Conservation (phyloP, 352 stramenopile genomes). For the Phytophthora meadii region DNA sequence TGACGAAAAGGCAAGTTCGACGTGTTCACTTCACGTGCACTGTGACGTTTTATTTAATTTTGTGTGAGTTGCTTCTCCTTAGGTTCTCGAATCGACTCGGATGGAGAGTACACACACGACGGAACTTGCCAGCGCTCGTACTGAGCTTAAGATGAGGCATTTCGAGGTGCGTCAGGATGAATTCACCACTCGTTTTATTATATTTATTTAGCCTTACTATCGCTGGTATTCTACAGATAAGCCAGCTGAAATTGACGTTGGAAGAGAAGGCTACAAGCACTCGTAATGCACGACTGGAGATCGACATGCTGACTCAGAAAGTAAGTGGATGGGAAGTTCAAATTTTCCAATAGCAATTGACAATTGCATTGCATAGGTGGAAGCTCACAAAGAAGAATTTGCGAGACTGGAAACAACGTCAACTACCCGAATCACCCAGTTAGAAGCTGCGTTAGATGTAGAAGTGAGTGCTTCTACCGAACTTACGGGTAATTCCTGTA, state of each 20-base stretch:
- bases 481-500: background rate
- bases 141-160: constrained; percentile 83
- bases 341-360: constrained; percentile 1
- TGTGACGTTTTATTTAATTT: background rate
- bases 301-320: constrained; percentile 81
- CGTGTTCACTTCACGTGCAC: background rate
- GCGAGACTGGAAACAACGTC: constrained; percentile 69
- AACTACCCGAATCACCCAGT: constrained; percentile 60
- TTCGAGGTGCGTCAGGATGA: constrained; percentile 57
- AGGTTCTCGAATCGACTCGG: constrained; percentile 63
- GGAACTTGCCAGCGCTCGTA: constrained; percentile 51
- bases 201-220: background rate
- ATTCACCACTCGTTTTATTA: background rate
- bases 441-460: constrained; percentile 60
- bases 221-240: constrained; percentile 44
- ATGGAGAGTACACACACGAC: constrained; percentile 64
- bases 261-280: constrained; percentile 58
- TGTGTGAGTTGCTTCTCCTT: background rate
- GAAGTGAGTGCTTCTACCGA: constrained; percentile 38
- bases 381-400: constrained; percentile 79
- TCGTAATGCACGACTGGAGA: constrained; percentile 45
- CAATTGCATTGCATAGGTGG: constrained; percentile 38
- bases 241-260: constrained; percentile 63
- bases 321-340: constrained; percentile 22
- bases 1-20: constrained; percentile 54